Base-by-base conservation (phyloP, 257 asterid species). In the Scutellaria baicalensis region DNA sequence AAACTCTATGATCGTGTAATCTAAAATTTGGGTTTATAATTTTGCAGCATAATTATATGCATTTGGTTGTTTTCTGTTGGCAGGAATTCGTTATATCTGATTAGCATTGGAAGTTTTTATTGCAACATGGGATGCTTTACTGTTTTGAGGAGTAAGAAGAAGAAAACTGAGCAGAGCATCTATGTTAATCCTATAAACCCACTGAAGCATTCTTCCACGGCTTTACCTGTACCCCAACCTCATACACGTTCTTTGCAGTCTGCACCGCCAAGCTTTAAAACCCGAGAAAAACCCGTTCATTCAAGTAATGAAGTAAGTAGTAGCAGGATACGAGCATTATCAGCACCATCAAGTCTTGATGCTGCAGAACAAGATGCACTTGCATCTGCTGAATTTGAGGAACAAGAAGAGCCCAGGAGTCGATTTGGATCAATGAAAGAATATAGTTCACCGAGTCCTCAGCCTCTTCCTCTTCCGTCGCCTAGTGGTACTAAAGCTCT, bases 381-480 rank as follows among this genome's bases (percentile, higher is more conserved):
- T 6, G 59, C 77, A 43, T 75, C 92, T 20, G 38, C 75, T 59
- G 93, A 89, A 63, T 78, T 36, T 45, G 96, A 92, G 49, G 96
- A 89, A 70, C 89, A 74, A 60, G 96, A 84, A 36, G 96, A 85
- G 64, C 80, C 82, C 72, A 87, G 75, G 84, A 68, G 75, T 73
- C 91, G 85, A 4, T 66, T 79, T 65, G 92, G 91, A 36, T 86
- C 91, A 1, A 87, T 76, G 79, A 92, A 84, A 72, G 97, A 91
- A 58, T 65, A 81, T 76, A 88, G 70, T 39, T 81, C 92, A 3
- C 88, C 88, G 1, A 85, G 76, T 56, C 97, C 98, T 79, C 98
- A 86, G 61, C 98, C 98, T 10, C 97, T 92, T 76, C 98, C 98
- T 51, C 97, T 92, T 21, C 98, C 98, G 0, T 85, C 96, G 2